Percentiles rank a stretch among this genome's conserved stretches.
These are phyloP conservation scores for Anisodus tanguticus DNA, from an alignment of 257 asterid genomes.

Conservation along the genomic window DNA sequence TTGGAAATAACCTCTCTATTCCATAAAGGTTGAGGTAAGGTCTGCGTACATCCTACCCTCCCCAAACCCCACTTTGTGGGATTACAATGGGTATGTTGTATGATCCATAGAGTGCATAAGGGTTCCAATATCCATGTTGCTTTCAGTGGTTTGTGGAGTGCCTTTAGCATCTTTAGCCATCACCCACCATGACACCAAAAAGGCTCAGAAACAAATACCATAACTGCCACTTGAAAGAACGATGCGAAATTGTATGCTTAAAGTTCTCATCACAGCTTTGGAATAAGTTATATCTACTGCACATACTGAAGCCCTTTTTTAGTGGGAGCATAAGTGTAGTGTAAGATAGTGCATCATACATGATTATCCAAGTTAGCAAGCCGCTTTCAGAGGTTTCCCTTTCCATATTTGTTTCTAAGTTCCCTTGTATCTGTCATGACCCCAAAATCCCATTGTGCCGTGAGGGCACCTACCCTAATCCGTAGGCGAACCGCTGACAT, in stretches of 20 bases:
- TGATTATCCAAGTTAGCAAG: conserved; percentile 1
- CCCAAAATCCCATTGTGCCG: too few relatives aligned
- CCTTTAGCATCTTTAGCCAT: neutral
- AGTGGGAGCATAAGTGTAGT: neutral
- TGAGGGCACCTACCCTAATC: too few relatives aligned
- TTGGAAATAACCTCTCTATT: too few relatives aligned
- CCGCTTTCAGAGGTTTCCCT: neutral
- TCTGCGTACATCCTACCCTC: too few relatives aligned
- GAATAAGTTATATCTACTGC: neutral
- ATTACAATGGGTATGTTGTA: too few relatives aligned
- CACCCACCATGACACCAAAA: neutral
- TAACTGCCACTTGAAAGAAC: conserved; percentile 21
- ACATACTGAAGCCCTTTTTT: neutral
- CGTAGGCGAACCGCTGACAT: too few relatives aligned
- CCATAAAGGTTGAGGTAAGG: too few relatives aligned
- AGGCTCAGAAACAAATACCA: conserved; percentile 24
- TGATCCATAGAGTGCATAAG: neutral
- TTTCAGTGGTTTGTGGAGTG: neutral
- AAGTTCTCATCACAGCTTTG: neutral
- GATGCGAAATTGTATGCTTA: neutral
- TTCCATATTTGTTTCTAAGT: neutral
- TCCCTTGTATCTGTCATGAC: neutral
- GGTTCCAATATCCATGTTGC: neutral
- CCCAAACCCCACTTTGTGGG: too few relatives aligned
- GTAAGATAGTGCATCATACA: neutral